phyloP scores from a whole-genome alignment of 192 early-diverging fungal genomes.

The Coemansia sp. region DNA sequence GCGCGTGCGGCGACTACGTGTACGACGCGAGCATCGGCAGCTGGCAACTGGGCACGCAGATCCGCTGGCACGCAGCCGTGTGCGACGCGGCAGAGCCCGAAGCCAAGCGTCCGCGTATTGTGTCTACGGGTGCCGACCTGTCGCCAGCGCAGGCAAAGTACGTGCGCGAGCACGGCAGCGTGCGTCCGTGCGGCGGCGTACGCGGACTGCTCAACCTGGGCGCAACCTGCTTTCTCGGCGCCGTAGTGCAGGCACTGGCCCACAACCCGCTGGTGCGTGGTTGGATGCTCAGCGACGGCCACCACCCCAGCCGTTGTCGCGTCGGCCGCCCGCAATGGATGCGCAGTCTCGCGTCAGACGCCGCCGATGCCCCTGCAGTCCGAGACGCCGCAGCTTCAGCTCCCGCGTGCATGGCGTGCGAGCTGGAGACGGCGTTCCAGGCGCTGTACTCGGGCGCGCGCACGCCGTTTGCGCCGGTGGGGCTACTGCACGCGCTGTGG shows the following conservation, averaged over 20 bases:
- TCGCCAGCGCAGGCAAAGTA: slow-evolving; percentile 40
- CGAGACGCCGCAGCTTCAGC: neutral
- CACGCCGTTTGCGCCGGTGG: slow-evolving; percentile 76
- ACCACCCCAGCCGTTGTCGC: slow-evolving; percentile 67
- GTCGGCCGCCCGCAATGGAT: slow-evolving; percentile 1
- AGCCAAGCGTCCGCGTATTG: slow-evolving; percentile 34
- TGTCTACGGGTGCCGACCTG: slow-evolving; percentile 27
- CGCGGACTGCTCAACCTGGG: slow-evolving; percentile 93
- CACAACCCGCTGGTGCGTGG: slow-evolving; percentile 89
- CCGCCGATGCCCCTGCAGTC: slow-evolving; percentile 10
- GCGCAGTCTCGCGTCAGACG: neutral
- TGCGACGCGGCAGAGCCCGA: slow-evolving; percentile 39
- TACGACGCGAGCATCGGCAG: slow-evolving; percentile 74
- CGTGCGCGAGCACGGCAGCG: slow-evolving; percentile 34
- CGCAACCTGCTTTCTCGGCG: slow-evolving; percentile 95
- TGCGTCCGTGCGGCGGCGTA: slow-evolving; percentile 58
- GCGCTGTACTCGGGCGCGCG: slow-evolving; percentile 72
- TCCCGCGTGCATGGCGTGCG: slow-evolving; percentile 84
- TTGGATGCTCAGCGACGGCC: slow-evolving; percentile 91
- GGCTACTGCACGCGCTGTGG: slow-evolving; percentile 90
- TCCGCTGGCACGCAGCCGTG: slow-evolving; percentile 45
- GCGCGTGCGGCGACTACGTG: slow-evolving; percentile 78
- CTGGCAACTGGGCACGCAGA: slow-evolving; percentile 46
- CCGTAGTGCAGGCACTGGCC: slow-evolving; percentile 84
- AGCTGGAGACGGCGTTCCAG: slow-evolving; percentile 80